Evolutionary conservation across 2,329 filamentous ascomycete genomes (phyloP).

Genomic region (Botrytis pseudocinerea): DNA sequence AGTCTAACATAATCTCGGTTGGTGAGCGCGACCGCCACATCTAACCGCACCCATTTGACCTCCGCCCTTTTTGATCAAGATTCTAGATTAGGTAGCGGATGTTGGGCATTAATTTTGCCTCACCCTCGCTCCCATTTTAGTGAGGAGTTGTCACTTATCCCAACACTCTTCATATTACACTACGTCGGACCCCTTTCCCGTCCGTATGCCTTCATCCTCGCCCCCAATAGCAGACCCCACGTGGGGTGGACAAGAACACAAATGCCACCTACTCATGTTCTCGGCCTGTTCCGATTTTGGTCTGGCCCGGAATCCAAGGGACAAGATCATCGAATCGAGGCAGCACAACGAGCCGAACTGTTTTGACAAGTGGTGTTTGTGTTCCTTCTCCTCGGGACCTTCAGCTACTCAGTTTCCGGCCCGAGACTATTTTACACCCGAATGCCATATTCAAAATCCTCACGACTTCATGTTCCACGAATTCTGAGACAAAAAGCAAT

Average conservation of each 20-base stretch:
- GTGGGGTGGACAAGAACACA: constrained; percentile 13
- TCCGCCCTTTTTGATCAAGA: neutral
- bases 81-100: neutral
- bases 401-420: constrained; percentile 6
- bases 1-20: neutral
- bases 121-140: neutral
- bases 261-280: neutral
- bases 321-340: constrained; percentile 1
- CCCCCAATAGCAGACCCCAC: constrained; percentile 6
- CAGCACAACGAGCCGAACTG: neutral
- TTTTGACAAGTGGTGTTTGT: neutral
- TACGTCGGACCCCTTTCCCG: neutral
- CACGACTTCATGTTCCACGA: neutral
- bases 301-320: constrained; percentile 11
- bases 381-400: neutral
- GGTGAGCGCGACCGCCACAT: neutral
- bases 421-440: neutral
- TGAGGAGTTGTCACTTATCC: neutral
- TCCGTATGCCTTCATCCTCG: constrained; percentile 2
- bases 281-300: neutral
- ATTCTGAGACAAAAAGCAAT: constrained; percentile 5
- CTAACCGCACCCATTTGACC: neutral
- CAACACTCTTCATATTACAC: constrained; percentile 3
- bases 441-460: constrained; percentile 1
- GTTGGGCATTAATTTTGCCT: constrained; percentile 11